Evolutionary conservation across 2,329 filamentous ascomycete genomes (phyloP).

Genomic region (Didymella arachidicola): DNA sequence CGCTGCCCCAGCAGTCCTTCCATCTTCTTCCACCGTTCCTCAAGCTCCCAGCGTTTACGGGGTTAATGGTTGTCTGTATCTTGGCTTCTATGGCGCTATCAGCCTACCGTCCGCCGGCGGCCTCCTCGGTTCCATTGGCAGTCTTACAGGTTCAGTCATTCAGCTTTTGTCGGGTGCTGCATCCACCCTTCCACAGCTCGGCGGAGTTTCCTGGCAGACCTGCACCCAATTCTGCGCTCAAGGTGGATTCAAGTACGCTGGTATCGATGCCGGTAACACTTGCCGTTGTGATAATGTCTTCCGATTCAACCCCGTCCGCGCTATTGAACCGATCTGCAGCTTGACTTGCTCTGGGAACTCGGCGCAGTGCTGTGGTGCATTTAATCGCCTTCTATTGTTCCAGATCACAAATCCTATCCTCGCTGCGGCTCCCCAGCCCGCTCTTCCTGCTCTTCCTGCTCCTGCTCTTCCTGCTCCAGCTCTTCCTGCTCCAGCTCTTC

Average conservation of each 20-base stretch:
- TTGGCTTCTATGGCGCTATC: slow-evolving; percentile 9
- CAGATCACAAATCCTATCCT: not conserved
- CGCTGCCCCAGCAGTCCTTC: not conserved
- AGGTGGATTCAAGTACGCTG: not conserved
- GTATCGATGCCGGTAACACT: slow-evolving; percentile 10
- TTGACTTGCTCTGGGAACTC: slow-evolving; percentile 2
- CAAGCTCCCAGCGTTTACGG: not conserved
- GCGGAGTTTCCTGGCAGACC: slow-evolving; percentile 2
- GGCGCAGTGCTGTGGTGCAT: slow-evolving; percentile 8
- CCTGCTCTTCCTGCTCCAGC: not conserved
- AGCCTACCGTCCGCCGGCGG: not conserved
- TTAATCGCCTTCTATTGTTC: slow-evolving; percentile 7
- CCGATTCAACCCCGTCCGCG: not conserved
- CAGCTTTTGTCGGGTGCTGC: slow-evolving; percentile 4
- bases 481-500: too few species aligned
- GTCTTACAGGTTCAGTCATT: not conserved
- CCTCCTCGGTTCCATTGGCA: not conserved
- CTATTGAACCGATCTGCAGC: slow-evolving; percentile 1
- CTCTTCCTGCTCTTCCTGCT: not conserved
- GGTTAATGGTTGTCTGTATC: slow-evolving; percentile 1
- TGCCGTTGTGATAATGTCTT: slow-evolving; percentile 13
- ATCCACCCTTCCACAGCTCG: not conserved
- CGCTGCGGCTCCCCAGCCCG: not conserved
- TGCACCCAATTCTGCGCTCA: not conserved
- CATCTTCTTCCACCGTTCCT: not conserved